phyloP scores from a whole-genome alignment of 495 filamentous ascomycete species.

The Terfezia boudieri region DNA sequence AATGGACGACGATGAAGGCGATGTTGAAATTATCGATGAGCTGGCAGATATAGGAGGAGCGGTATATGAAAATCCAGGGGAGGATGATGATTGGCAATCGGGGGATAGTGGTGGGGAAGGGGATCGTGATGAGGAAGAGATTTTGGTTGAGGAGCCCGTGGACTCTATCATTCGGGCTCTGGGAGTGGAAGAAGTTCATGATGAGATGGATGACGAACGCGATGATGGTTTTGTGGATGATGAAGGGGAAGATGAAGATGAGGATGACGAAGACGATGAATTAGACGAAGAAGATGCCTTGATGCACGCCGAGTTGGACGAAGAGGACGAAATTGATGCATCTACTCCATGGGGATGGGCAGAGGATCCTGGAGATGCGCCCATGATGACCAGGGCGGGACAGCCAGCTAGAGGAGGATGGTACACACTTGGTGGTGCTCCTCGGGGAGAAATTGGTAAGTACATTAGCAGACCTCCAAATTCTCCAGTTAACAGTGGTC shows the following conservation, averaged over 20 bases:
- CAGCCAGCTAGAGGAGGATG: constrained; percentile 28
- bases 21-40: constrained; percentile 36
- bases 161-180: constrained; percentile 22
- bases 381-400: constrained; percentile 20
- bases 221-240: constrained; percentile 40
- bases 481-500: too few relatives aligned
- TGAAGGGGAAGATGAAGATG: constrained; percentile 36
- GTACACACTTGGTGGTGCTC: constrained; percentile 21
- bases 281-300: constrained; percentile 40
- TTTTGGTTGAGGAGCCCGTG: constrained; percentile 18
- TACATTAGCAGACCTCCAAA: neutral
- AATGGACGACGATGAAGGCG: constrained; percentile 29
- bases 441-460: constrained; percentile 20
- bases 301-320: constrained; percentile 32
- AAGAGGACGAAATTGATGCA: constrained; percentile 41
- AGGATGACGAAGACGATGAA: constrained; percentile 56
- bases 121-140: constrained; percentile 21
- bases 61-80: constrained; percentile 36
- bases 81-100: constrained; percentile 25
- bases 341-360: constrained; percentile 17
- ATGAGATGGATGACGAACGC: constrained; percentile 30
- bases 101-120: constrained; percentile 28
- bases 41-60: constrained; percentile 29
- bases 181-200: constrained; percentile 21
- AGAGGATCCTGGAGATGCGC: constrained; percentile 20